Evolutionary conservation across 805 yeast species (phyloP), one percentile per base, ranked within the genome.

Genomic region (Starmerella sp.): DNA sequence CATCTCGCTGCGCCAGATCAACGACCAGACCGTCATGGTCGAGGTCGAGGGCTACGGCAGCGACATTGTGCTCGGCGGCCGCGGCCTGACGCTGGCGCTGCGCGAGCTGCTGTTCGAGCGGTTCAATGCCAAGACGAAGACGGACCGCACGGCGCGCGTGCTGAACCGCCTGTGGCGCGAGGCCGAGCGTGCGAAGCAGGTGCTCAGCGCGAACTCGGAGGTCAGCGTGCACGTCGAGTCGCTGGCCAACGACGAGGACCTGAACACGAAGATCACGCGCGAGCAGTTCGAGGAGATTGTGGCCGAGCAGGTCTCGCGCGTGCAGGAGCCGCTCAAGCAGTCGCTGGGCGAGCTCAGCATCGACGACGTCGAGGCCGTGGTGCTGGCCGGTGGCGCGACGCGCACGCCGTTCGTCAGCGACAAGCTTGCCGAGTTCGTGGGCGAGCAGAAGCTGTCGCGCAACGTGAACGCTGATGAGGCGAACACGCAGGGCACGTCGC

Each of bases 401-500:
- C 80, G 98, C 67, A 86, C 88, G 34, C 98, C 98, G 14, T 77
- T 85, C 64, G 84, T 93, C 48, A 71, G 87, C 56, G 58, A 67
- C 1, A 66, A 77, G 2, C 72, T 81, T 45, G 51, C 53, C 17
- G 52, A 48, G 15, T 71, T 83, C 43, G 87, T 84, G 0, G 79
- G 79, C 17, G 83, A 79, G 2, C 36, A 49, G 37, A 59, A 53
- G 39, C 74, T 90, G 41, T 76, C 95, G 28, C 88, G 83, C 68
- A 86, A 83, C 51, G 95, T 93, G 46, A 93, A 93, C 69, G 93
- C 98, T 0, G 98, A 93, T 69, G 98, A 93, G 72, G 82, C 97
- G 46, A 87, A 87, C 52, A 96, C 87, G 13, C 75, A 86, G 63
- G 98, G 98, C 50, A 80, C 95, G 2, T 81, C 96, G n/a, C 72